A percentile compares a stretch with the other conserved stretches of the same genome.
Conservation (phyloP, 371 early-diverging fungal species). For the Lichtheimia ornata region DNA sequence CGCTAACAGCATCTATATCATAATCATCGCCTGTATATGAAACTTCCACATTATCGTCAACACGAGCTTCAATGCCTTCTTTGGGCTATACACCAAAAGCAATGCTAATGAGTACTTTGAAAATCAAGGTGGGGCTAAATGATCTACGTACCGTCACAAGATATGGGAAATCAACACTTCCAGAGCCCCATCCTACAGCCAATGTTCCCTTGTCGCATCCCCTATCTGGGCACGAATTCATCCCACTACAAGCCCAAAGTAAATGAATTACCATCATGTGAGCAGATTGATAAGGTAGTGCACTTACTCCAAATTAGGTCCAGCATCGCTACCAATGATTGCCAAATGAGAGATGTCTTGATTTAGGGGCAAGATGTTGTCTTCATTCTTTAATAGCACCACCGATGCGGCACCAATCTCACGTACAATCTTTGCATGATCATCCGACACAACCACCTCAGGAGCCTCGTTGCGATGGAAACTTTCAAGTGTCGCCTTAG, state of each 20-base stretch:
- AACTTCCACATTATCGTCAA: constrained; percentile 31
- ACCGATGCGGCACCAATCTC: constrained; percentile 52
- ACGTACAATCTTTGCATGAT: constrained; percentile 39
- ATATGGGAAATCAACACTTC: constrained; percentile 62
- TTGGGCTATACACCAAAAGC: constrained; percentile 14
- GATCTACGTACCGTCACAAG: constrained; percentile 42
- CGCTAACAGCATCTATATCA: constrained; percentile 33
- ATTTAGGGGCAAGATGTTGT: constrained; percentile 38
- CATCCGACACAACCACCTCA: constrained; percentile 39
- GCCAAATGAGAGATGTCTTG: constrained; percentile 30
- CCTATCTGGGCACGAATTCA: constrained; percentile 27
- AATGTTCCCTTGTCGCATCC: constrained; percentile 49
- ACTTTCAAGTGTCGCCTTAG: constrained; percentile 31
- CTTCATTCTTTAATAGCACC: constrained; percentile 50
- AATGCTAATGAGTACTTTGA: background rate
- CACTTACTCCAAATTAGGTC: constrained; percentile 26
- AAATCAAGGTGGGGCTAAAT: background rate
- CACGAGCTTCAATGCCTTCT: constrained; percentile 42
- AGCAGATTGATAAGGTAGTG: background rate
- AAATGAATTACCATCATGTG: background rate
- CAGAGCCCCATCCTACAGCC: constrained; percentile 70
- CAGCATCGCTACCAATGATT: constrained; percentile 57
- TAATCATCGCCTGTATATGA: constrained; percentile 33
- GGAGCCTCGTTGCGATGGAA: constrained; percentile 20
- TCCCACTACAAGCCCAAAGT: constrained; percentile 13